Conservation (phyloP, 257 asterid genomes). For the Solanum peruvianum region DNA sequence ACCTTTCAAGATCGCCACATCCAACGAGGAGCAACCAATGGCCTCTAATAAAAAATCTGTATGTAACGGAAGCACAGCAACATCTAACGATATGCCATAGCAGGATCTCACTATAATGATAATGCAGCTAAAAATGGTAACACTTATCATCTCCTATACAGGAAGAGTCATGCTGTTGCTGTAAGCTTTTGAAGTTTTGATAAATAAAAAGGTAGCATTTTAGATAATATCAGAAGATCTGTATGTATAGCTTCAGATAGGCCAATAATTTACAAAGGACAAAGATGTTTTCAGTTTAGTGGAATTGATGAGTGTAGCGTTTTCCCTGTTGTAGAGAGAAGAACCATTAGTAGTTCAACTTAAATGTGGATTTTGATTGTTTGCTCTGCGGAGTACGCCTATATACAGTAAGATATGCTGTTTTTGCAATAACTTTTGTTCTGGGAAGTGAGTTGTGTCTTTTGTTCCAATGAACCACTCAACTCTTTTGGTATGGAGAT, state of each 20-base stretch:
- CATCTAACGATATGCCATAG: neutral
- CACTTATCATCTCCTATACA: neutral
- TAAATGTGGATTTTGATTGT: neutral
- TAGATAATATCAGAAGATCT: neutral
- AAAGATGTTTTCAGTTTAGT: neutral
- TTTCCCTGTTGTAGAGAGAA: neutral
- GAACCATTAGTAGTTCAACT: neutral
- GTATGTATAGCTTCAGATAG: neutral
- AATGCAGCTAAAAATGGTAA: neutral
- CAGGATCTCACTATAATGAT: neutral
- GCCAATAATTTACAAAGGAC: neutral
- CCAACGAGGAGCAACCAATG: conserved; percentile 10
- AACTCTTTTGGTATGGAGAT: neutral
- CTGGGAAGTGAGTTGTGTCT: neutral
- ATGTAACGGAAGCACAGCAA: neutral
- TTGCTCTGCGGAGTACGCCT: neutral
- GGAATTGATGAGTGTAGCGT: neutral
- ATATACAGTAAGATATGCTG: neutral
- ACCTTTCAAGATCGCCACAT: conserved; percentile 5
- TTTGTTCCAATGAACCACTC: neutral
- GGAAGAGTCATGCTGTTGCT: neutral
- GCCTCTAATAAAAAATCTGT: conserved; percentile 18
- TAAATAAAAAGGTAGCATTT: neutral
- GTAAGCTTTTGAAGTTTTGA: neutral
- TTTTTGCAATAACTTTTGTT: neutral